Percentiles rank a stretch among this genome's conserved stretches.
Evolutionary conservation across 2,329 filamentous ascomycete genomes (phyloP).

Genomic region (Metarhizium guizhouense): DNA sequence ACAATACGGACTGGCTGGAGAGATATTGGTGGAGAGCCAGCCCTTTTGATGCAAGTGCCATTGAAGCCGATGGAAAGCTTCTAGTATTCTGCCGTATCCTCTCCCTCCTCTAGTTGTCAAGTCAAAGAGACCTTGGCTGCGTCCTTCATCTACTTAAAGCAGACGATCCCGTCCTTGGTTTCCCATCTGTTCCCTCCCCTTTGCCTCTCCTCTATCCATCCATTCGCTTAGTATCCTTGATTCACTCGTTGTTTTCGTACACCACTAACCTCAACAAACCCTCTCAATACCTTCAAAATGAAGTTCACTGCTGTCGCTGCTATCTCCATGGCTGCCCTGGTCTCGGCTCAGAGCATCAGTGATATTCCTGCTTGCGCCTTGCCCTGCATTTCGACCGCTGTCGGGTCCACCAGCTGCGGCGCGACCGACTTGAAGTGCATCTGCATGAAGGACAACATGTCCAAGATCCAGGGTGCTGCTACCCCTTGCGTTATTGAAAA

Average conservation of each 20-base stretch:
- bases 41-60: background rate
- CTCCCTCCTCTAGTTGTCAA: background rate
- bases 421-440: slow-evolving; percentile 25
- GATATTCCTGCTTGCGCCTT: slow-evolving; percentile 30
- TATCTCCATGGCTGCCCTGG: slow-evolving; percentile 24
- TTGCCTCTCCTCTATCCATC: slow-evolving; percentile 12
- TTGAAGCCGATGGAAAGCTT: background rate
- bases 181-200: slow-evolving; percentile 4
- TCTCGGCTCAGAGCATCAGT: slow-evolving; percentile 21
- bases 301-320: slow-evolving; percentile 26
- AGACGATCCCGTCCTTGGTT: slow-evolving; percentile 9
- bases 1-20: background rate
- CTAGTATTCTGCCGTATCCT: background rate
- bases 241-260: slow-evolving; percentile 21
- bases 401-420: slow-evolving; percentile 22
- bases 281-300: slow-evolving; percentile 21
- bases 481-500: slow-evolving; percentile 25
- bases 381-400: slow-evolving; percentile 25
- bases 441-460: slow-evolving; percentile 21
- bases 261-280: slow-evolving; percentile 4
- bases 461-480: slow-evolving; percentile 20
- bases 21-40: background rate
- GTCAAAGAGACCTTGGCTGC: background rate
- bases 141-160: slow-evolving; percentile 21
- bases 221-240: slow-evolving; percentile 18